phyloP scores from a whole-genome alignment of 2,329 filamentous ascomycete genomes.

The Sclerotiophoma versabilis region DNA sequence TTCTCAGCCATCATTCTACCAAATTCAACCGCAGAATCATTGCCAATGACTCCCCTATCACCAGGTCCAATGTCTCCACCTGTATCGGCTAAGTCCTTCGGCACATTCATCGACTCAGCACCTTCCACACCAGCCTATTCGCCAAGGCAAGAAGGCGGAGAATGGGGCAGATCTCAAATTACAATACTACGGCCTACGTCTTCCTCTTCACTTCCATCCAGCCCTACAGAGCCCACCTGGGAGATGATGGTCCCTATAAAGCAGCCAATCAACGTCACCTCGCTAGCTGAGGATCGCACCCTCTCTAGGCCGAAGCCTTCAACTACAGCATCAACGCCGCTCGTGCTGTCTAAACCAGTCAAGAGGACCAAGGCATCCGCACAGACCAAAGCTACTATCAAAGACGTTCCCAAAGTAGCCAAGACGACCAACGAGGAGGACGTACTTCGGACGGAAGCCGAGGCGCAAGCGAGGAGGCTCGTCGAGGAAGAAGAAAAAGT shows the following conservation, averaged over 20 bases:
- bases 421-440: slow-evolving; percentile 8
- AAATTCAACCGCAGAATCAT: slow-evolving; percentile 23
- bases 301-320: slow-evolving; percentile 2
- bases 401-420: background rate
- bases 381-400: slow-evolving; percentile 10
- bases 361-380: slow-evolving; percentile 13
- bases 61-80: slow-evolving; percentile 42
- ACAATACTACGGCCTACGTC: slow-evolving; percentile 40
- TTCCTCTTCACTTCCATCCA: slow-evolving; percentile 35
- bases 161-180: slow-evolving; percentile 39
- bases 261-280: slow-evolving; percentile 7
- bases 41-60: slow-evolving; percentile 31
- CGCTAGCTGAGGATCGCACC: background rate
- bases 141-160: slow-evolving; percentile 32
- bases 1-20: slow-evolving; percentile 34
- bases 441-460: slow-evolving; percentile 24
- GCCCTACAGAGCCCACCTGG: slow-evolving; percentile 42
- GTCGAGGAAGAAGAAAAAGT: slow-evolving; percentile 13
- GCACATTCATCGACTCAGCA: slow-evolving; percentile 47
- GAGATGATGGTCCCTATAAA: slow-evolving; percentile 40
- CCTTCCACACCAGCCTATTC: slow-evolving; percentile 49
- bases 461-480: slow-evolving; percentile 23
- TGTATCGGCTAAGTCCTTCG: slow-evolving; percentile 46
- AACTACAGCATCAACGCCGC: background rate
- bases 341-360: slow-evolving; percentile 24